Evolutionary conservation across 139 green algal genomes (phyloP).

Genomic region (Tetraselmis chui): DNA sequence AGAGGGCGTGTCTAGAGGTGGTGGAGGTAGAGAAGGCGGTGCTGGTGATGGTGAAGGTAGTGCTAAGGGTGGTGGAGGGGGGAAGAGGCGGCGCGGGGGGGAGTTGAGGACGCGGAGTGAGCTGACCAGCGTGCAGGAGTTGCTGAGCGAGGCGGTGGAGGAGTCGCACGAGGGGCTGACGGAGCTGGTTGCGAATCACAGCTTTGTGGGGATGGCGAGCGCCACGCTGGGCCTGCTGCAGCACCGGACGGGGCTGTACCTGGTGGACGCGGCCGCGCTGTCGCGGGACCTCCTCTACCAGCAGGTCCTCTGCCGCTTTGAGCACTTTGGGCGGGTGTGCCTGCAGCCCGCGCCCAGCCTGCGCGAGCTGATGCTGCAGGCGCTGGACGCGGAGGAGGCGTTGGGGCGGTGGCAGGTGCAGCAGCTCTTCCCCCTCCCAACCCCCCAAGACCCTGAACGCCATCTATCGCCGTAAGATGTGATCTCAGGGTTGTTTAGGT

Average conservation of each 20-base stretch:
- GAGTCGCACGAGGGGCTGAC: conserved; percentile 45
- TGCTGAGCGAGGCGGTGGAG: conserved; percentile 46
- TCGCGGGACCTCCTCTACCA: conserved; percentile 82
- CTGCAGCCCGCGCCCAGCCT: conserved; percentile 43
- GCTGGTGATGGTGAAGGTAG: not conserved
- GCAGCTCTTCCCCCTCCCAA: too few species aligned
- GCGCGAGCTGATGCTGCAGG: conserved; percentile 49
- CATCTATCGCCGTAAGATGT: too few species aligned
- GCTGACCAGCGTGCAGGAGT: conserved; percentile 25
- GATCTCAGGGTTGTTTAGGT: too few species aligned
- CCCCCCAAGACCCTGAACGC: too few species aligned
- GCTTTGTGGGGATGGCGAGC: conserved; percentile 73
- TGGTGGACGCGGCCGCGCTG: conserved; percentile 57
- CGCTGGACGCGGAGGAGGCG: conserved; percentile 55
- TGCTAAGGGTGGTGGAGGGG: not conserved
- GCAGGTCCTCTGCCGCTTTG: conserved; percentile 58
- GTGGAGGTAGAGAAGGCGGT: conserved; percentile 1
- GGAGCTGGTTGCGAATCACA: conserved; percentile 57
- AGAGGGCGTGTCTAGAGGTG: not conserved
- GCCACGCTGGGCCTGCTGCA: conserved; percentile 63
- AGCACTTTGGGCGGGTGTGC: conserved; percentile 21
- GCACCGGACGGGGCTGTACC: conserved; percentile 77
- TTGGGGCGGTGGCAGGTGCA: conserved; percentile 50
- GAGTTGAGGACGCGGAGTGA: conserved; percentile 7
- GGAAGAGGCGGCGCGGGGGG: not conserved